Percentiles rank a stretch among this genome's conserved stretches.
Evolutionary conservation across 1,139 yeast species (phyloP).

Genomic region (Pichia sp.): DNA sequence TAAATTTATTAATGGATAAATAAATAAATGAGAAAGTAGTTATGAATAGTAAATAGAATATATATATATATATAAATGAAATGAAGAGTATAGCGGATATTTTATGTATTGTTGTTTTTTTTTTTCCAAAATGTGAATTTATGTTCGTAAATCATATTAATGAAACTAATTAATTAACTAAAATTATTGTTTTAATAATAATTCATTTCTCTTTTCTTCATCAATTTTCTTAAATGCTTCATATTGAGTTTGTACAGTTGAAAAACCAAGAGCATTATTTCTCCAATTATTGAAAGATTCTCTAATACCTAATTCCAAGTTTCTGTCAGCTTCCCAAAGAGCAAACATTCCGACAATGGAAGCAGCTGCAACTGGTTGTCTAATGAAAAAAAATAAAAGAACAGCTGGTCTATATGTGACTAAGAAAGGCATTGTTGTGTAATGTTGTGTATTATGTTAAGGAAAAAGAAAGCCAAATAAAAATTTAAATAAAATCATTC

Average conservation of each 20-base stretch:
- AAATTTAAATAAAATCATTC: no score
- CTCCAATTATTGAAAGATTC: constrained; percentile 23
- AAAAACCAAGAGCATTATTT: constrained; percentile 28
- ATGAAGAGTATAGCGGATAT: no score
- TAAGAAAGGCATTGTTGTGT: constrained; percentile 23
- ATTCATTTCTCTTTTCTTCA: constrained; percentile 24
- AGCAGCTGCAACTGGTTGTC: constrained; percentile 33
- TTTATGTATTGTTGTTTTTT: no score
- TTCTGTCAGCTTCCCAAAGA: constrained; percentile 32
- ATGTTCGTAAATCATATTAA: neutral
- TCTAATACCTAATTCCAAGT: constrained; percentile 28
- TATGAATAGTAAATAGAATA: no score
- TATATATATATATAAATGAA: no score
- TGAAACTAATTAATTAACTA: neutral
- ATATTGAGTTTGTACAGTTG: constrained; percentile 27
- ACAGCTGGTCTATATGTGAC: constrained; percentile 31
- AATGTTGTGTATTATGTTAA: neutral
- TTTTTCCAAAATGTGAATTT: neutral
- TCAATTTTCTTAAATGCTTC: constrained; percentile 28
- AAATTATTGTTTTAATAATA: constrained; percentile 14
- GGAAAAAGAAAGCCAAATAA: neutral
- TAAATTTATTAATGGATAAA: constrained; percentile 1
- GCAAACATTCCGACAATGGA: constrained; percentile 26
- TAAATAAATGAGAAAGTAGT: neutral
- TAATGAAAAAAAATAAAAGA: constrained; percentile 29